Conservation (phyloP, 306 rosid species). For the Alnus rubra region DNA sequence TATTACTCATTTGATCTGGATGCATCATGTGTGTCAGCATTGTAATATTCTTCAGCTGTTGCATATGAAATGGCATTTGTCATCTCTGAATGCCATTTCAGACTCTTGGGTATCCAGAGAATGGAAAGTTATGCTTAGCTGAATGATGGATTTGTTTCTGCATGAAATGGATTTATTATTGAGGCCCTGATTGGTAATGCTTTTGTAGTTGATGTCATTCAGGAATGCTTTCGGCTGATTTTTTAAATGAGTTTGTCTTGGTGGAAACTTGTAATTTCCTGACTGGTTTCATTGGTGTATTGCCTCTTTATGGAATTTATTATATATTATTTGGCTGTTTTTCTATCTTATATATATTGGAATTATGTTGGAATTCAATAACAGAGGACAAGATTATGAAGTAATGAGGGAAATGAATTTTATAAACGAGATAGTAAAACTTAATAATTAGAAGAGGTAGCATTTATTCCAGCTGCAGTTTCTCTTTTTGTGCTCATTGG, state of each 20-base stretch:
- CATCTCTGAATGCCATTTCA: neutral
- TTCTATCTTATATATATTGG: neutral
- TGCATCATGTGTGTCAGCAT: neutral
- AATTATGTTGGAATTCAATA: neutral
- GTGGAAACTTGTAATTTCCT: constrained; percentile 4
- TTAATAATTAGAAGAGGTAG: neutral
- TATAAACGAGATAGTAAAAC: neutral
- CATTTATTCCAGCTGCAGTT: neutral
- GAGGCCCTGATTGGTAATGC: neutral
- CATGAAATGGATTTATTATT: neutral
- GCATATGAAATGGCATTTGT: neutral
- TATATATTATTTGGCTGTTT: neutral
- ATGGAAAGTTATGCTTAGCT: neutral
- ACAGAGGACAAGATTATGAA: neutral
- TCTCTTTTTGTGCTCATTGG: neutral
- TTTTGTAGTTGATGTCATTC: neutral
- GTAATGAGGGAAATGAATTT: neutral
- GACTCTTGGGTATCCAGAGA: neutral
- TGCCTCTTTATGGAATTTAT: neutral
- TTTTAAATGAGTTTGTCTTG: neutral
- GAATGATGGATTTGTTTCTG: neutral
- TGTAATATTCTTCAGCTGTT: neutral
- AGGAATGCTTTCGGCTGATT: neutral
- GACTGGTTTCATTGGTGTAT: neutral
- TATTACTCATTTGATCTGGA: no score